Conservation (phyloP, 2,329 filamentous ascomycete species). For the Colletotrichum siamense region DNA sequence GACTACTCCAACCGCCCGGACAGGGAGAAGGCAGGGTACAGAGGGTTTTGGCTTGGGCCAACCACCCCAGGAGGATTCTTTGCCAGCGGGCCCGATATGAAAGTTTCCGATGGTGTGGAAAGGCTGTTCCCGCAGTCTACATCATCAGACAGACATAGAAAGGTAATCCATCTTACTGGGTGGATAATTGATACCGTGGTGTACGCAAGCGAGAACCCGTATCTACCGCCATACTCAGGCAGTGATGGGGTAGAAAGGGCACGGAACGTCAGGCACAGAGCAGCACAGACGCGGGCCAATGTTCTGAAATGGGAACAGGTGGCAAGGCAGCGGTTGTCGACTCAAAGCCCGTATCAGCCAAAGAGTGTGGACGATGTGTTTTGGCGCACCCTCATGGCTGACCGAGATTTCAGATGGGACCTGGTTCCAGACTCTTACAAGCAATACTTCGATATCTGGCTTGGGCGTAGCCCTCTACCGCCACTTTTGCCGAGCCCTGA, state of each 20-base stretch:
- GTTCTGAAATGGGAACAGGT: background rate
- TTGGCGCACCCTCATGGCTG: background rate
- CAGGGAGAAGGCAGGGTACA: background rate
- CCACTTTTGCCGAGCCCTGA: background rate
- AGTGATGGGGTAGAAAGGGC: background rate
- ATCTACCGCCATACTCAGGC: background rate
- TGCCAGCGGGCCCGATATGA: background rate
- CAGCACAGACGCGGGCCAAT: background rate
- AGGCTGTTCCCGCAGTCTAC: background rate
- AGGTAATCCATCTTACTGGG: background rate
- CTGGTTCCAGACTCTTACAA: background rate
- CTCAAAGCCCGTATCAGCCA: background rate
- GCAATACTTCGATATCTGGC: background rate
- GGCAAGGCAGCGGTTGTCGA: background rate
- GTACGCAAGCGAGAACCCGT: background rate
- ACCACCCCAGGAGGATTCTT: background rate
- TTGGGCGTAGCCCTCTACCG: background rate
- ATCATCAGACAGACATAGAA: background rate
- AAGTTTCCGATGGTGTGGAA: background rate
- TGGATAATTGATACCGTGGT: background rate
- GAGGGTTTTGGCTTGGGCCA: background rate
- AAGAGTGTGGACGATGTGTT: background rate
- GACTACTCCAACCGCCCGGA: background rate
- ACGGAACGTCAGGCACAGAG: background rate
- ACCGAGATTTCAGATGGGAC: background rate